Percentiles rank a stretch among this genome's conserved stretches.
These are phyloP conservation scores for Aspergillus pseudoviridinutans DNA, from an alignment of 2,329 filamentous ascomycete species.

Conservation along the genomic window DNA sequence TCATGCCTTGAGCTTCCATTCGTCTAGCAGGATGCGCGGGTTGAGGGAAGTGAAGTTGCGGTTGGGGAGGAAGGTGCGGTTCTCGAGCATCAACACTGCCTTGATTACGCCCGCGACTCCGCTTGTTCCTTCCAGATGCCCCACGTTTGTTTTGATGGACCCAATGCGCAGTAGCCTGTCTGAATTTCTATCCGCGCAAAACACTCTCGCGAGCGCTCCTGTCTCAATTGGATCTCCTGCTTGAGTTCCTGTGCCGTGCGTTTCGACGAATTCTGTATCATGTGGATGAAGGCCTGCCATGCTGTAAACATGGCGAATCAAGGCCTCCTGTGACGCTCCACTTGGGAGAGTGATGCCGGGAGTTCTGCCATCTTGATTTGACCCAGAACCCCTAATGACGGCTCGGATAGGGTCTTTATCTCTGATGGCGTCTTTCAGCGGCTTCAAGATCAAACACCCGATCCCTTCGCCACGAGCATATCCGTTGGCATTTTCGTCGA, in stretches of 20 bases:
- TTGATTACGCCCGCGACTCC: constrained; percentile 33
- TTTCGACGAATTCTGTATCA: constrained; percentile 24
- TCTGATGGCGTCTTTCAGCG: constrained; percentile 37
- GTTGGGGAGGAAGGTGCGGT: constrained; percentile 43
- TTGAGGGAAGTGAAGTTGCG: constrained; percentile 41
- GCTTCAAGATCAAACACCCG: constrained; percentile 41
- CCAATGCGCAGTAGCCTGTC: constrained; percentile 17
- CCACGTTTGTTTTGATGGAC: constrained; percentile 21
- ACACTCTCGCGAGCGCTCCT: constrained; percentile 24
- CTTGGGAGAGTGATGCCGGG: constrained; percentile 45
- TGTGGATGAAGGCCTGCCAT: constrained; percentile 21
- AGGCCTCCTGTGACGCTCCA: constrained; percentile 27
- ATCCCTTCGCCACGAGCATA: constrained; percentile 48
- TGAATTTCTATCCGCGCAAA: constrained; percentile 14
- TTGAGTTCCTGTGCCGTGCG: constrained; percentile 33
- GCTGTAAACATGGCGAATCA: constrained; percentile 32
- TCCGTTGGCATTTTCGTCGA: constrained; percentile 41
- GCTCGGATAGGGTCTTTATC: constrained; percentile 43
- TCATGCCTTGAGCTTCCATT: constrained; percentile 35
- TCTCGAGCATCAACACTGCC: constrained; percentile 42
- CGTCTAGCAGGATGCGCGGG: constrained; percentile 28
- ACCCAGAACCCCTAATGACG: constrained; percentile 39
- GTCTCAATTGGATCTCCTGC: constrained; percentile 33
- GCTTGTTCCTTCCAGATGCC: constrained; percentile 22
- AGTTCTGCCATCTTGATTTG: constrained; percentile 46